Conservation (phyloP, 306 rosid species). For the Abrus pulchellus region DNA sequence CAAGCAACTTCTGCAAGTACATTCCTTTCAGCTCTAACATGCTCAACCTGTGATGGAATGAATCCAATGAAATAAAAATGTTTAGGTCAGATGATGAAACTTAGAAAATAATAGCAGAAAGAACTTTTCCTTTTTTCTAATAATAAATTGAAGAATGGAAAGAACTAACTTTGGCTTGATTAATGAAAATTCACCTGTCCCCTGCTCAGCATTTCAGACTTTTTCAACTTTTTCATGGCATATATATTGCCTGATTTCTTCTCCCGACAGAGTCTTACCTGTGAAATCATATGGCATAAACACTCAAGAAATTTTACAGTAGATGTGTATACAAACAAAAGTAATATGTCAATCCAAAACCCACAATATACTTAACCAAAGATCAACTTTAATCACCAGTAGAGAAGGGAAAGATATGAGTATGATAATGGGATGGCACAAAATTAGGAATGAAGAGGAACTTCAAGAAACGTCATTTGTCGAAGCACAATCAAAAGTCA, state of each 20-base stretch:
- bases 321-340: not conserved
- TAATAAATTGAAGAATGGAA: conserved; percentile 26
- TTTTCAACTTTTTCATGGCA: conserved; percentile 64
- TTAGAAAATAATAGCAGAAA: conserved; percentile 22
- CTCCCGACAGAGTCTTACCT: conserved; percentile 60
- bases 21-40: conserved; percentile 88
- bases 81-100: conserved; percentile 10
- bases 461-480: not conserved
- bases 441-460: conserved; percentile 2
- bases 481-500: conserved; percentile 10
- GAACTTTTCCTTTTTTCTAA: not conserved
- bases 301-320: conserved; percentile 3
- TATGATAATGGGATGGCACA: not conserved
- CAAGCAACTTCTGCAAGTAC: conserved; percentile 92
- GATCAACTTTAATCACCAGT: conserved; percentile 1
- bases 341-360: conserved; percentile 9
- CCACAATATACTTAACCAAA: not conserved
- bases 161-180: conserved; percentile 18
- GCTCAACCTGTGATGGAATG: conserved; percentile 57
- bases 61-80: not conserved
- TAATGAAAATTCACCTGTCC: conserved; percentile 54
- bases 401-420: conserved; percentile 24
- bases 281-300: conserved; percentile 34
- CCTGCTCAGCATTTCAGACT: conserved; percentile 65
- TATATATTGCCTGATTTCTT: conserved; percentile 59